Percentiles rank a stretch among this genome's conserved stretches.
Evolutionary conservation across 2,329 filamentous ascomycete species (phyloP).

Genomic region (Phaeosphaeria sp.): DNA sequence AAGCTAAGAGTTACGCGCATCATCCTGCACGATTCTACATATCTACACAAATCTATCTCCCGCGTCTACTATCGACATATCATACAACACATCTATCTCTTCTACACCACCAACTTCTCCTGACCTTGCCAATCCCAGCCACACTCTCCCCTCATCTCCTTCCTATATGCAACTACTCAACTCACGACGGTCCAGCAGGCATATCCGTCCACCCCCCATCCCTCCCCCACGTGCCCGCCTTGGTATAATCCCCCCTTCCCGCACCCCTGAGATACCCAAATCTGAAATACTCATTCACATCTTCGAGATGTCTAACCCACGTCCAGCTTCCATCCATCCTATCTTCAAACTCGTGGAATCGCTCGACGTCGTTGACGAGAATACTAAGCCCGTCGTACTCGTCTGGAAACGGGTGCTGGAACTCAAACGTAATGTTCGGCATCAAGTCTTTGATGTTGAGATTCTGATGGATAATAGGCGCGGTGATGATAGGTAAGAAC

Average conservation of each 20-base stretch:
- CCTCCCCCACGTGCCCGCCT: conserved; percentile 72
- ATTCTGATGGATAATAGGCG: conserved; percentile 54
- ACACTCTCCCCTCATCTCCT: not conserved
- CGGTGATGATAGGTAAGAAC: conserved; percentile 60
- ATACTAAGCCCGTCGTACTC: conserved; percentile 77
- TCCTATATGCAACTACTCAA: too few species aligned
- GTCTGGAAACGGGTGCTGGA: conserved; percentile 53
- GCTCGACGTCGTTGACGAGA: conserved; percentile 84
- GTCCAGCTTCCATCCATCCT: conserved; percentile 55
- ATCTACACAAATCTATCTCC: not conserved
- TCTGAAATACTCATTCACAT: conserved; percentile 73
- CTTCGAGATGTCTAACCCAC: conserved; percentile 62
- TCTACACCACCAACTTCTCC: not conserved
- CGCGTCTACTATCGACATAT: not conserved
- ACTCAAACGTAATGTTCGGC: conserved; percentile 70
- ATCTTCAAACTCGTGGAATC: conserved; percentile 73
- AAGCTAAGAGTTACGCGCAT: too few species aligned
- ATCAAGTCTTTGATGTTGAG: conserved; percentile 49
- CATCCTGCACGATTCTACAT: too few species aligned
- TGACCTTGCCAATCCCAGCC: not conserved
- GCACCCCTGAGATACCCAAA: conserved; percentile 77
- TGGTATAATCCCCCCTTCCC: conserved; percentile 72
- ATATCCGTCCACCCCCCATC: conserved; percentile 72
- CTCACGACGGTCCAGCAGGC: conserved; percentile 61
- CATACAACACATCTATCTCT: not conserved